Percentiles rank a stretch among this genome's conserved stretches.
phyloP scores from a whole-genome alignment of 208 protist genomes.

The Spongospora subterranea region DNA sequence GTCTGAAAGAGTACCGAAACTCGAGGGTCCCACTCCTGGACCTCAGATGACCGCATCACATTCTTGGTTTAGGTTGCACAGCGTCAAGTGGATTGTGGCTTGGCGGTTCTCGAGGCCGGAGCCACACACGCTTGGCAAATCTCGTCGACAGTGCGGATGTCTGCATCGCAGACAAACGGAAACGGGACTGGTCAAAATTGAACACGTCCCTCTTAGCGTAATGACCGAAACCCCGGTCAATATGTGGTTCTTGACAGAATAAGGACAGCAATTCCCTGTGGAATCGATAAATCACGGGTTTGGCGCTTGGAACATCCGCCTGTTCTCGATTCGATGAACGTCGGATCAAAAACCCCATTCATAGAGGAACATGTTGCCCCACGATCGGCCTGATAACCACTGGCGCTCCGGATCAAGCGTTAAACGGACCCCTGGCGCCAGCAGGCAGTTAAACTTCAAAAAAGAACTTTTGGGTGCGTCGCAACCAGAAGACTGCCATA shows the following conservation, averaged over 20 bases:
- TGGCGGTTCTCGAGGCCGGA: neutral
- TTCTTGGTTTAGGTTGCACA: neutral
- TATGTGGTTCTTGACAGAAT: neutral
- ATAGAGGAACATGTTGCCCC: too few relatives aligned
- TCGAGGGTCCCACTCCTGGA: neutral
- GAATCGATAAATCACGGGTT: neutral
- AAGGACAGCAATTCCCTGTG: neutral
- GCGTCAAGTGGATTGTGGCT: neutral
- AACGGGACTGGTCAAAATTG: neutral
- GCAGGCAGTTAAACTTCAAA: too few relatives aligned
- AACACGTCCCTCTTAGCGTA: neutral
- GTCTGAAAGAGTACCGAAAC: neutral
- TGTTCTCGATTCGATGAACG: too few relatives aligned
- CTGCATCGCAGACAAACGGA: neutral
- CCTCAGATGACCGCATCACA: neutral
- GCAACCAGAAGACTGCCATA: too few relatives aligned
- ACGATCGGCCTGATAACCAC: too few relatives aligned
- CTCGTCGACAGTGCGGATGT: neutral
- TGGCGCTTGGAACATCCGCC: too few relatives aligned
- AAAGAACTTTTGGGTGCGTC: too few relatives aligned
- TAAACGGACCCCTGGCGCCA: too few relatives aligned
- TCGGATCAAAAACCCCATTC: too few relatives aligned
- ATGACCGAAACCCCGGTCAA: neutral
- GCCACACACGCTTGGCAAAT: neutral
- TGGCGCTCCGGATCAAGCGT: too few relatives aligned